Evolutionary conservation across 129 eudicot genomes (phyloP).

Genomic region (Chrysanthemum lavandulifolium): DNA sequence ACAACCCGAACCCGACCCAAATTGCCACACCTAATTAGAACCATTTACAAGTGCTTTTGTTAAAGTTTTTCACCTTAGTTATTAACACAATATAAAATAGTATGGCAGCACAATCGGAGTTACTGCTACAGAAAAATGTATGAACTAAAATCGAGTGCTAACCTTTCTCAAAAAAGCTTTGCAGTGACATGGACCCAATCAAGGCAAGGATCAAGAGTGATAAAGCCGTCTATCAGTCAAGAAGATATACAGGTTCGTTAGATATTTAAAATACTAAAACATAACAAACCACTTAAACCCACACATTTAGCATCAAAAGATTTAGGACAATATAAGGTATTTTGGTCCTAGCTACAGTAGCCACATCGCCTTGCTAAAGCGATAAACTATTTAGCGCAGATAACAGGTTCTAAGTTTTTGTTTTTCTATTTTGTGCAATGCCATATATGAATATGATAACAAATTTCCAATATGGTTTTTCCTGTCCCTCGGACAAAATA

Average conservation of each 20-base stretch:
- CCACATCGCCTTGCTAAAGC: too few species aligned
- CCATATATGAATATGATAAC: neutral
- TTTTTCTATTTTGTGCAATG: neutral
- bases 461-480: too few species aligned
- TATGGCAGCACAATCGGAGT: too few species aligned
- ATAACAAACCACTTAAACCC: neutral
- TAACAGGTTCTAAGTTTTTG: neutral
- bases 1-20: too few species aligned
- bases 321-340: neutral
- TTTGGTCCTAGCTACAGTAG: neutral
- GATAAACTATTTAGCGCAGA: neutral
- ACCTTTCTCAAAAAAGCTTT: constrained; percentile 50
- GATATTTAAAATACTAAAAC: neutral
- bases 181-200: constrained; percentile 52
- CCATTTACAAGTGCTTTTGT: too few species aligned
- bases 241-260: constrained; percentile 5
- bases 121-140: neutral
- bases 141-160: constrained; percentile 15
- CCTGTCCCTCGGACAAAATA: too few species aligned
- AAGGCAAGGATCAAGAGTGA: constrained; percentile 46
- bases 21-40: too few species aligned
- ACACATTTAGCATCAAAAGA: neutral
- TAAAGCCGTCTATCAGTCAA: constrained; percentile 44
- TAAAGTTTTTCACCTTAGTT: too few species aligned
- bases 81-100: too few species aligned